Evolutionary conservation across 2,329 filamentous ascomycete genomes (phyloP).

Genomic region (Hymenoscyphus infarciens): DNA sequence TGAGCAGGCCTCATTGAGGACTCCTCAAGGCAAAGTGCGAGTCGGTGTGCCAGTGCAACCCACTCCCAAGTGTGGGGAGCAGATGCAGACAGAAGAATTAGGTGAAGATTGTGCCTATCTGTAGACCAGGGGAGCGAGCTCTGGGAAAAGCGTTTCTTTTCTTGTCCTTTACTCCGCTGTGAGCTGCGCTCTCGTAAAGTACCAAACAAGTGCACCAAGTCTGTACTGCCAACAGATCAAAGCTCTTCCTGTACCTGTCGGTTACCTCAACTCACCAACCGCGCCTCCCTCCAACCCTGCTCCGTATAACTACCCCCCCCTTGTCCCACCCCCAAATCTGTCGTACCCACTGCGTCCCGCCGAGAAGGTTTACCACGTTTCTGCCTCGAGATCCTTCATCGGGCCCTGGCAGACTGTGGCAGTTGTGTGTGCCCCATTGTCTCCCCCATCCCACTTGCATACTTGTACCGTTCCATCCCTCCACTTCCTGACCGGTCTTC

Average conservation of each 20-base stretch:
- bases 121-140: neutral
- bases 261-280: neutral
- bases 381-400: slow-evolving; percentile 11
- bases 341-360: slow-evolving; percentile 8
- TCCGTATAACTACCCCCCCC: neutral
- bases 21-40: neutral
- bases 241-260: neutral
- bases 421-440: neutral
- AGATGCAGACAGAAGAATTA: neutral
- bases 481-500: neutral
- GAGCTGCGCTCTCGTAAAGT: neutral
- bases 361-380: slow-evolving; percentile 15
- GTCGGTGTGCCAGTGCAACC: neutral
- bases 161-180: neutral
- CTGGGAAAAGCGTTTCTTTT: neutral
- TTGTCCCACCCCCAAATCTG: neutral
- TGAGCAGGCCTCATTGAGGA: neutral
- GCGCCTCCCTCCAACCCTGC: neutral
- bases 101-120: neutral
- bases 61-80: neutral
- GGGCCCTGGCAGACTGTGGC: slow-evolving; percentile 3
- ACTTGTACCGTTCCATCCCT: slow-evolving; percentile 12
- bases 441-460: slow-evolving; percentile 6
- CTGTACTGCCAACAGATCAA: too few relatives aligned
- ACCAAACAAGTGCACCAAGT: too few relatives aligned